These are phyloP conservation scores for Rhizopogon vulgaris DNA, from an alignment of 768 basidiomycete genomes.

Conservation along the genomic window DNA sequence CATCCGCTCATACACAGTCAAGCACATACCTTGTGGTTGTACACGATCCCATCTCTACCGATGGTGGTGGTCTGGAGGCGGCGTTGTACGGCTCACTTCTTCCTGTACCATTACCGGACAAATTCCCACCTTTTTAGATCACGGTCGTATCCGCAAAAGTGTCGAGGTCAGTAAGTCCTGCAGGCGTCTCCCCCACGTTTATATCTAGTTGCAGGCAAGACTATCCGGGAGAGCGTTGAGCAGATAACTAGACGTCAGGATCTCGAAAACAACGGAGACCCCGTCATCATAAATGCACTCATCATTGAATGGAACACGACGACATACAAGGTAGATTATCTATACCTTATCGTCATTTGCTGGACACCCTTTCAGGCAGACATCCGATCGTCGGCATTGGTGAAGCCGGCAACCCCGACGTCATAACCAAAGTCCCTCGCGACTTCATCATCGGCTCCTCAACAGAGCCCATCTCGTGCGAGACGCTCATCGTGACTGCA, in stretches of 20 bases:
- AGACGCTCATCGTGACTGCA: constrained; percentile 89
- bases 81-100: constrained; percentile 95
- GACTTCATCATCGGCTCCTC: constrained; percentile 79
- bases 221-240: constrained; percentile 95
- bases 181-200: not conserved
- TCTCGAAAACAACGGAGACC: constrained; percentile 61
- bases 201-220: constrained; percentile 54
- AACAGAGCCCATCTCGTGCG: constrained; percentile 95
- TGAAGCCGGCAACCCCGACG: constrained; percentile 96
- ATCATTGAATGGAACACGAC: constrained; percentile 94
- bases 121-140: constrained; percentile 55
- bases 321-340: constrained; percentile 84
- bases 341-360: not conserved
- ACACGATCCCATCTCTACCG: constrained; percentile 88
- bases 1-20: not conserved
- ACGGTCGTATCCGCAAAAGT: constrained; percentile 45
- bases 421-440: constrained; percentile 75
- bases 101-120: constrained; percentile 60
- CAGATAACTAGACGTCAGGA: constrained; percentile 74
- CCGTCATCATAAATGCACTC: constrained; percentile 93
- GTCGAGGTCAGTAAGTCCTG: constrained; percentile 56
- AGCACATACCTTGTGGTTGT: constrained; percentile 92
- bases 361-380: constrained; percentile 60
- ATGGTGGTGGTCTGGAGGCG: constrained; percentile 67
- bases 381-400: constrained; percentile 88